Evolutionary conservation across 2,329 filamentous ascomycete genomes (phyloP).

Genomic region (Xylaria sp.): DNA sequence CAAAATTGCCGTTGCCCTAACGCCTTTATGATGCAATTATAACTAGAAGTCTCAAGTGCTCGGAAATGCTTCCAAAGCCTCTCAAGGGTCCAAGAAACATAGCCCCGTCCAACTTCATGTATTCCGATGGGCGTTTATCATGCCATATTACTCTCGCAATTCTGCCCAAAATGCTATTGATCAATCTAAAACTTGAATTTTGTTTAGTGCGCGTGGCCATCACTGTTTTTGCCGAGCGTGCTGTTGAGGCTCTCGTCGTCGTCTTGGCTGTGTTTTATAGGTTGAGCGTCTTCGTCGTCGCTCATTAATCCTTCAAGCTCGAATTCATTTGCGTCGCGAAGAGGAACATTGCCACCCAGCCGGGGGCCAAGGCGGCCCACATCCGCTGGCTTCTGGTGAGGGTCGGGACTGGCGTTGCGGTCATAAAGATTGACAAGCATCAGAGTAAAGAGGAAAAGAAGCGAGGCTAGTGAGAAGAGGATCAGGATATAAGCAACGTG

Average conservation of each 20-base stretch:
- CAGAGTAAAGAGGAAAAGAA: constrained; percentile 91
- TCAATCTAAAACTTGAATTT: background rate
- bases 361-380: constrained; percentile 54
- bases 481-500: constrained; percentile 94
- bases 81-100: background rate
- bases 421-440: constrained; percentile 89
- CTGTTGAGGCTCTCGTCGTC: constrained; percentile 57
- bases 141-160: background rate
- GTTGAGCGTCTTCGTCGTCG: constrained; percentile 79
- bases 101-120: background rate
- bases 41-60: constrained; percentile 6
- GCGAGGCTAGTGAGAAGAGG: constrained; percentile 87
- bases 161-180: background rate
- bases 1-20: constrained; percentile 14
- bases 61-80: constrained; percentile 1
- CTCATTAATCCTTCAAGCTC: constrained; percentile 91
- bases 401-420: constrained; percentile 59
- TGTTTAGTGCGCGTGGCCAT: constrained; percentile 48
- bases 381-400: constrained; percentile 51
- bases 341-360: constrained; percentile 47
- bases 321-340: constrained; percentile 89
- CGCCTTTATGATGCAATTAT: constrained; percentile 24
- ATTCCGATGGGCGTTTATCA: background rate
- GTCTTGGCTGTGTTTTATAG: constrained; percentile 48
- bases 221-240: constrained; percentile 60